Base-by-base conservation (phyloP, 2,329 filamentous ascomycete genomes). In the Sphaerostilbella broomeana region DNA sequence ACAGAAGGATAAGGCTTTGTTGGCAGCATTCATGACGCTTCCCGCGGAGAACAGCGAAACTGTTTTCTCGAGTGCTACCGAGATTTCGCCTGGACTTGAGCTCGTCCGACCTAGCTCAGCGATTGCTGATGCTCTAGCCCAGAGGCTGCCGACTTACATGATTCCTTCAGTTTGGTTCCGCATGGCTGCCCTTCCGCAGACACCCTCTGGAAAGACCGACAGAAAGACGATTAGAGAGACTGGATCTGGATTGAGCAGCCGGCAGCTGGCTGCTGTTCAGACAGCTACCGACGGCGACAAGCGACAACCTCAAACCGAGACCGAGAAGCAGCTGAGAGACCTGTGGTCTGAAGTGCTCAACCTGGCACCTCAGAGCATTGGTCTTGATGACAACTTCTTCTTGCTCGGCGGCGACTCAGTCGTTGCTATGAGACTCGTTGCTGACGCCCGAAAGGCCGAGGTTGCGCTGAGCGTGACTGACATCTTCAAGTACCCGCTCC, bases 341-440 rank as follows among this genome's bases (percentile, higher is more conserved):
- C 15, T 40, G 7, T 40, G 38, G 38, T 20, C 21, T 21, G 6
- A 18, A 5, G 22, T 40, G 3, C 24, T 40, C 4, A n/a, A 21
- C 6, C 10, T 39, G 16, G 5, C 11, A 4, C 12, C 15, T 6
- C 29, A 26, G 9, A 49, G 56, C 5, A 43, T 63, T 22, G 47
- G 54, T 0, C 44, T 54, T 2, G 46, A 55, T 2, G 58, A 62
- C 44, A 56, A 55, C 50, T 68, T 68, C 53, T 63, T 68, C 45
- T 51, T 51, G 0, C 54, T 68, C 1, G 65, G 65, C 1, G 65
- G 68, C 5, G 66, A 70, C 51, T 70, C 68, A 0, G 54, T 70
- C 12, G 53, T 55, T 3, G 65, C 67, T 1, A 70, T 69, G 65
- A 61, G 55, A 38, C 49, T 70, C 2, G 60, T 66, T 1, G 57